Evolutionary conservation across 2,329 filamentous ascomycete species (phyloP).

Genomic region (Diaporthe citrichinensis): DNA sequence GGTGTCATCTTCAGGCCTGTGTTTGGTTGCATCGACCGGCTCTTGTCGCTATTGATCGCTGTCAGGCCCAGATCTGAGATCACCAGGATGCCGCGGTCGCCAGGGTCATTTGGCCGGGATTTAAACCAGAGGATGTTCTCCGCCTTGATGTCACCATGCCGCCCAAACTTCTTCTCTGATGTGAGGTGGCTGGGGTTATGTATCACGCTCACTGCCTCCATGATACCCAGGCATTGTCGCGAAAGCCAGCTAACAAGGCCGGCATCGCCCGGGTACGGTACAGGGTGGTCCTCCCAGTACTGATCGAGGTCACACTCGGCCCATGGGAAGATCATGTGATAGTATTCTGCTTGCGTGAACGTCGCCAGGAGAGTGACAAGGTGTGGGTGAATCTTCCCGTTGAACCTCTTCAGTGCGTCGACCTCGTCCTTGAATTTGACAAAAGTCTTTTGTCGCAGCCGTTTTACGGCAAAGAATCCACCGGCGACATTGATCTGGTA

Average conservation of each 20-base stretch:
- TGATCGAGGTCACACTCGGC: conserved; percentile 14
- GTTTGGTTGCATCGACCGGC: conserved; percentile 33
- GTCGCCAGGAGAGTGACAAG: conserved; percentile 33
- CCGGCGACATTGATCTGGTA: conserved; percentile 30
- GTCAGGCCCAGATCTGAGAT: conserved; percentile 39
- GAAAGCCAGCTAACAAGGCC: conserved; percentile 28
- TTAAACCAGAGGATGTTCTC: conserved; percentile 45
- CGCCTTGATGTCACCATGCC: conserved; percentile 46
- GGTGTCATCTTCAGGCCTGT: conserved; percentile 21
- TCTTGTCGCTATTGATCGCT: conserved; percentile 30
- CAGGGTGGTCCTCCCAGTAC: conserved; percentile 1
- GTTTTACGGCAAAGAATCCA: conserved; percentile 29
- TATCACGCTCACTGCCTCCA: conserved; percentile 30
- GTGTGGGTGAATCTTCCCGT: conserved; percentile 12
- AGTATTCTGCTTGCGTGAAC: background rate
- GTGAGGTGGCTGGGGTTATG: conserved; percentile 25
- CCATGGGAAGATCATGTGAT: conserved; percentile 35
- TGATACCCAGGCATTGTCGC: conserved; percentile 16
- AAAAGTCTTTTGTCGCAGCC: background rate
- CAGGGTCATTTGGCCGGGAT: background rate
- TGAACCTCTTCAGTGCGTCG: conserved; percentile 13
- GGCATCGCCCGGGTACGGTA: background rate
- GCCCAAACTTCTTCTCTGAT: background rate
- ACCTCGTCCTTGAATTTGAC: background rate
- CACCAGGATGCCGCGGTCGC: conserved; percentile 25